Evolutionary conservation across 495 filamentous ascomycete genomes (phyloP).

Genomic region (Penicillium antarcticum): DNA sequence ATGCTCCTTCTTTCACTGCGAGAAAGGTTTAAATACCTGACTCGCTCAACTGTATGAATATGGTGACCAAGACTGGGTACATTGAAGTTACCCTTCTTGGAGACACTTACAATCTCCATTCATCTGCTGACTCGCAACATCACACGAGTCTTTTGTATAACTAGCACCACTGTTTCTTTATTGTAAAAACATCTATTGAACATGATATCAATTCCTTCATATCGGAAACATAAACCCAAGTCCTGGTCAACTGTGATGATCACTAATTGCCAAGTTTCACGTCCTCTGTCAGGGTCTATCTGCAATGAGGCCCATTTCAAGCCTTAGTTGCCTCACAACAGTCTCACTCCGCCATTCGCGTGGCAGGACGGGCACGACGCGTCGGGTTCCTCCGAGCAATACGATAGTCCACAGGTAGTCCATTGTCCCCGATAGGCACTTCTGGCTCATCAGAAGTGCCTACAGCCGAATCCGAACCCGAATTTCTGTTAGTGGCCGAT

Average conservation of each 20-base stretch:
- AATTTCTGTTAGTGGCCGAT: background rate
- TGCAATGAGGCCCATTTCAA: too few species aligned
- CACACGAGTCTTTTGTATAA: slow-evolving; percentile 8
- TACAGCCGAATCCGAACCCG: background rate
- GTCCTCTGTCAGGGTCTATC: background rate
- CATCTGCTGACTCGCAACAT: slow-evolving; percentile 1
- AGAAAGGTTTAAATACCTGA: slow-evolving; percentile 24
- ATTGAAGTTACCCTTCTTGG: slow-evolving; percentile 5
- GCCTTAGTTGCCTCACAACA: too few species aligned
- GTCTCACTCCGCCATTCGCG: background rate
- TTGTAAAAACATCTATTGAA: slow-evolving; percentile 9
- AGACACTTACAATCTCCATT: slow-evolving; percentile 27
- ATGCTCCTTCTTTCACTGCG: slow-evolving; percentile 21
- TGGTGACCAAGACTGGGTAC: slow-evolving; percentile 4
- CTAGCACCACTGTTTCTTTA: background rate
- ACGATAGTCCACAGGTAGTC: background rate
- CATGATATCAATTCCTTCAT: background rate
- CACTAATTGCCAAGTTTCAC: background rate
- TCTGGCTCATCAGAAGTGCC: background rate
- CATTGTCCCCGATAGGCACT: background rate
- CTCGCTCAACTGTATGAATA: slow-evolving; percentile 16
- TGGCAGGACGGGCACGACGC: slow-evolving; percentile 4
- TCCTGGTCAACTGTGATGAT: background rate
- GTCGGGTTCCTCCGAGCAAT: slow-evolving; percentile 7
- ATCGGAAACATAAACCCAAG: background rate